Evolutionary conservation across 129 eudicot genomes (phyloP).

Genomic region (Glebionis coronaria): DNA sequence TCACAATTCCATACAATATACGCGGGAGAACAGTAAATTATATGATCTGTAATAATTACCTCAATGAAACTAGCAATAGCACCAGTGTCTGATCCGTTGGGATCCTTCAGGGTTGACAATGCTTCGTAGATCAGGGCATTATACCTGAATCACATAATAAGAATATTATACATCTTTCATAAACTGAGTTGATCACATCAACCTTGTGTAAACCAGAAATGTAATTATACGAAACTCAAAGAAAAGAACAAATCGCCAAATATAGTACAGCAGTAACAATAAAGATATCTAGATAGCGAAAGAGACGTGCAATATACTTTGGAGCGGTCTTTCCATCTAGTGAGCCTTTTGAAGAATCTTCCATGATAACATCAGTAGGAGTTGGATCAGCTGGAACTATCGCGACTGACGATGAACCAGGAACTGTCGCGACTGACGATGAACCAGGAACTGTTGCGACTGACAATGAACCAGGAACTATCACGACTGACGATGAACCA

Average conservation of each 20-base stretch:
- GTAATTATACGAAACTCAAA: neutral
- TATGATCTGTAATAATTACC: conserved; percentile 28
- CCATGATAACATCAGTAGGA: conserved; percentile 41
- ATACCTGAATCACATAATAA: conserved; percentile 49
- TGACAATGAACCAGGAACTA: too few relatives aligned
- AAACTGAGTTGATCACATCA: neutral
- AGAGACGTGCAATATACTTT: conserved; percentile 32
- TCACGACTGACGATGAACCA: neutral
- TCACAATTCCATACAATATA: too few relatives aligned
- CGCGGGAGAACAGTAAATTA: too few relatives aligned
- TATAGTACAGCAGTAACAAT: too few relatives aligned
- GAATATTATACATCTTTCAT: conserved; percentile 11
- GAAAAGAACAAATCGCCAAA: neutral
- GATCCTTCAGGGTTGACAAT: conserved; percentile 56
- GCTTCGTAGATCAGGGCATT: conserved; percentile 75
- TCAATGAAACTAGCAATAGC: conserved; percentile 61
- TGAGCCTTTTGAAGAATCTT: conserved; percentile 49
- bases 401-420: conserved; percentile 38
- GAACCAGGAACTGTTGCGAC: conserved; percentile 33
- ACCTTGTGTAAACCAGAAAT: too few relatives aligned
- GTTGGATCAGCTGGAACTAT: conserved; percentile 35
- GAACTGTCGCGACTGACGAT: conserved; percentile 38
- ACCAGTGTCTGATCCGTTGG: conserved; percentile 64
- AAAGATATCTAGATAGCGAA: too few relatives aligned
- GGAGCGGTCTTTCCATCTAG: conserved; percentile 59